These are phyloP conservation scores for Amanita phalloides DNA, from an alignment of 768 basidiomycete genomes.

Conservation along the genomic window DNA sequence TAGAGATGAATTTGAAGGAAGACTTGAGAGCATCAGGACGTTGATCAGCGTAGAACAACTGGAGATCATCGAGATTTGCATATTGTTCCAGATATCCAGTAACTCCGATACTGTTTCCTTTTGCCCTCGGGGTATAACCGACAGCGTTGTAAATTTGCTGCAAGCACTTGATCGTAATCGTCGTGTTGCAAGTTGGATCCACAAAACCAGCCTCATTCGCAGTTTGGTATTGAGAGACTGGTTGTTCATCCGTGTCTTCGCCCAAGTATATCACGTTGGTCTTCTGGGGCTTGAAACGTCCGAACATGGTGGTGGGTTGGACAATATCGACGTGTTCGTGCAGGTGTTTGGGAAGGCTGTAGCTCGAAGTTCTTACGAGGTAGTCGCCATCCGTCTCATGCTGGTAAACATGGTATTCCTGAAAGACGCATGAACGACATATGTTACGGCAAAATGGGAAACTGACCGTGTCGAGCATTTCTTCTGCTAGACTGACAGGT, in stretches of 20 bases:
- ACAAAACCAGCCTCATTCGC: constrained; percentile 23
- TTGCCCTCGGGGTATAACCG: constrained; percentile 30
- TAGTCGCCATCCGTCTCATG: constrained; percentile 35
- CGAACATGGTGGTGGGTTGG: constrained; percentile 63
- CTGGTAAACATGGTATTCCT: constrained; percentile 42
- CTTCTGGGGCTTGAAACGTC: constrained; percentile 32
- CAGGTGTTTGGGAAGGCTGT: constrained; percentile 48
- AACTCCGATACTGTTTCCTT: constrained; percentile 39
- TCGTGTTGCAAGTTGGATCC: constrained; percentile 36
- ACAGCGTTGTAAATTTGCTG: constrained; percentile 43
- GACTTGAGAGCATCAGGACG: constrained; percentile 35
- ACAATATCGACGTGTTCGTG: constrained; percentile 54
- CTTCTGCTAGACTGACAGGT: constrained; percentile 47
- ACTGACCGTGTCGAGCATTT: constrained; percentile 51
- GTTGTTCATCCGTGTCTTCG: constrained; percentile 5
- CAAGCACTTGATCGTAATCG: constrained; percentile 42
- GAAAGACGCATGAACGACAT: neutral
- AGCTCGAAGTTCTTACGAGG: constrained; percentile 52
- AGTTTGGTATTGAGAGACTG: constrained; percentile 10
- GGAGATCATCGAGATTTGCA: constrained; percentile 39
- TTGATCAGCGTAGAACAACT: constrained; percentile 35
- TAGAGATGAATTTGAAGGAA: constrained; percentile 38
- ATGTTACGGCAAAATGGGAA: neutral
- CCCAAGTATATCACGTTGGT: constrained; percentile 27
- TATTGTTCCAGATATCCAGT: constrained; percentile 42